These are phyloP conservation scores for Leucogyrophana mollusca DNA, from an alignment of 768 basidiomycete genomes.

Conservation along the genomic window DNA sequence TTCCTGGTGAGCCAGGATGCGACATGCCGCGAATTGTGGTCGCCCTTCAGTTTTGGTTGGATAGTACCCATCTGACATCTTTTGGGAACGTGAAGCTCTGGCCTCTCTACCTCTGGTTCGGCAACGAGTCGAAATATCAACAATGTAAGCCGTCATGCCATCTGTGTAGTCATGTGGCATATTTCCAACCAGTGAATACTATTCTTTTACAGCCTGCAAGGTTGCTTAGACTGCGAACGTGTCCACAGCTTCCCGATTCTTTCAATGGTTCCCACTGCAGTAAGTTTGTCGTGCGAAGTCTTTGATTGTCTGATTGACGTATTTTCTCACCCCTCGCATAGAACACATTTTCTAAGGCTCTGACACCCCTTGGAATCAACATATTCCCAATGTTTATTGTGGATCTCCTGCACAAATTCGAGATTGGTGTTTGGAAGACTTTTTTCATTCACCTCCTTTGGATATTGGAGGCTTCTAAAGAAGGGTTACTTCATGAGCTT, in stretches of 20 bases:
- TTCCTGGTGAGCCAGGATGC: constrained; percentile 13
- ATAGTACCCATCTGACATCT: constrained; percentile 27
- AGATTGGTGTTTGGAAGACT: neutral
- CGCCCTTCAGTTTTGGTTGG: constrained; percentile 29
- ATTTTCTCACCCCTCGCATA: too few relatives aligned
- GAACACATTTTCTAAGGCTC: neutral
- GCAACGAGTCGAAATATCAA: constrained; percentile 19
- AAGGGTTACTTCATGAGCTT: neutral
- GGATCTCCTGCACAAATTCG: neutral
- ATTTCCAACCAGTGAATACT: constrained; percentile 6
- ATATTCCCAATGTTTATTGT: neutral
- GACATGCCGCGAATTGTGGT: constrained; percentile 11
- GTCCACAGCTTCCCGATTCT: constrained; percentile 8
- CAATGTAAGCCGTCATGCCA: constrained; percentile 13
- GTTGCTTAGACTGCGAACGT: too few relatives aligned
- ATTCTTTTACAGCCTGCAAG: neutral
- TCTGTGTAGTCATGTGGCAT: constrained; percentile 9
- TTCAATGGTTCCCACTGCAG: constrained; percentile 10
- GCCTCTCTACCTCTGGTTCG: constrained; percentile 23
- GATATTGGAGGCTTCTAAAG: neutral
- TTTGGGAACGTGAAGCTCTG: constrained; percentile 29
- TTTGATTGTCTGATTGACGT: too few relatives aligned
- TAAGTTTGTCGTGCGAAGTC: too few relatives aligned
- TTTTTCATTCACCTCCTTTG: neutral
- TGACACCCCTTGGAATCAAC: neutral